Evolutionary conservation across 805 yeast genomes (phyloP), one percentile per base, ranked within the genome.

Genomic region (Yarrowia sp.): DNA sequence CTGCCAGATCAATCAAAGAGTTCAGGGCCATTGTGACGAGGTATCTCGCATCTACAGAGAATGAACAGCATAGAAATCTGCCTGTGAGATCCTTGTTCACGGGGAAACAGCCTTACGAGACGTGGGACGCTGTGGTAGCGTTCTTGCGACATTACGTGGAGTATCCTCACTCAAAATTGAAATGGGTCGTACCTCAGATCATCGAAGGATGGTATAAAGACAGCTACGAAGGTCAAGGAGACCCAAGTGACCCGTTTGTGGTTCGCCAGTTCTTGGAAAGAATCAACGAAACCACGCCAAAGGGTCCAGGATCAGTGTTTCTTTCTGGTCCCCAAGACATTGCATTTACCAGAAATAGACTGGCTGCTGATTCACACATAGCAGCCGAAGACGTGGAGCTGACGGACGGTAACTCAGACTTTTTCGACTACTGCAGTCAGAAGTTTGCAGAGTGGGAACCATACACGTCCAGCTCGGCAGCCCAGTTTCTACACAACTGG

Each of bases 171-270:
- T 16, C 35, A 10, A 59, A 45, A 0, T 52, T 59, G 14, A n/a
- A 22, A n/a, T 59, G 65, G 65, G 65, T 59, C 5, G 65, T 59
- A 8, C 65, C 65, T 2, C 19, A 59, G 35, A 59, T 59, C 16
- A 26, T 59, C 8, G 65, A 42, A 2, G 14, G 35, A 14, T 59
- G 65, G 65, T 59, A n/a, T 8, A 22, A 16, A 14, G 42, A 59
- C 42, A 19, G 11, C 9, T 32, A 59, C 42, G 52, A 58, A 26
- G 49, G 41, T 14, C 16, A 16, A 2, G 48, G 64, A 8, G 42
- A 43, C 14, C 35, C 52, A 0, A 12, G 15, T 14, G 65, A 59
- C 16, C 50, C 52, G 14, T 36, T 5, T 16, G 65, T 59, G 35
- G 65, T 59, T 8, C 41, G 65, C 2, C 19, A 45, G 42, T 59